Evolutionary conservation across 495 filamentous ascomycete species (phyloP), one percentile per base, ranked within the genome.

Genomic region (Aspergillus bridgeri): DNA sequence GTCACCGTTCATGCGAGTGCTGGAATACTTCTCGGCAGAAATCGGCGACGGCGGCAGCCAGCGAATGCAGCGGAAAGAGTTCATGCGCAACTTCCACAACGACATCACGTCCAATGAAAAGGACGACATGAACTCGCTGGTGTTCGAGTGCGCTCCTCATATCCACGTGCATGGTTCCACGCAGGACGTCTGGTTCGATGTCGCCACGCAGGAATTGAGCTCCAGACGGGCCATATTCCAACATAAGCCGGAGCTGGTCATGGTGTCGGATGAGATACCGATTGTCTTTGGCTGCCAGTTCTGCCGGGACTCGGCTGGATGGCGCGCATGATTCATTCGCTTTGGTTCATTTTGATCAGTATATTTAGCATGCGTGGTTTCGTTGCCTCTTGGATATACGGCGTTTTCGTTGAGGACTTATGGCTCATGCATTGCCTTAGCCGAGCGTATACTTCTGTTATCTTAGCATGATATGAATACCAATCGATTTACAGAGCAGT

Each of bases 21-120:
- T 75, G 48, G 73, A 79, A 48, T 79, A 69, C 53, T 79, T 79
- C 62, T 77, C 76, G 17, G 76, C 76, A 0, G 76, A 79, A 54
- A 76, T 79, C 11, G 76, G 76, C 1, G 72, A 79, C 47, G 75
- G 76, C 8, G 71, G 70, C 19, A 75, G 62, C 52, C 73, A 75
- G 57, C 69, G 75, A 24, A 61, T 70, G 59, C 73, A 77, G 53
- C 69, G 76, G 21, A 79, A 73, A 57, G 72, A 75, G 22, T 79
- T 79, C 57, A 79, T 79, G 76, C 61, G 69, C 49, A 79, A 76
- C 24, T 79, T 79, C 52, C 65, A 76, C 48, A 63, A 66, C 19
- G 76, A 79, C 50, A 73, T 71, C 58, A 70, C 52, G 23, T 44
- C 56, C 21, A 63, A 75, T 51, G 66, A 68, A 57, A 72, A 69